These are phyloP conservation scores for Scutellaria barbata DNA, from an alignment of 257 asterid species.

Conservation along the genomic window DNA sequence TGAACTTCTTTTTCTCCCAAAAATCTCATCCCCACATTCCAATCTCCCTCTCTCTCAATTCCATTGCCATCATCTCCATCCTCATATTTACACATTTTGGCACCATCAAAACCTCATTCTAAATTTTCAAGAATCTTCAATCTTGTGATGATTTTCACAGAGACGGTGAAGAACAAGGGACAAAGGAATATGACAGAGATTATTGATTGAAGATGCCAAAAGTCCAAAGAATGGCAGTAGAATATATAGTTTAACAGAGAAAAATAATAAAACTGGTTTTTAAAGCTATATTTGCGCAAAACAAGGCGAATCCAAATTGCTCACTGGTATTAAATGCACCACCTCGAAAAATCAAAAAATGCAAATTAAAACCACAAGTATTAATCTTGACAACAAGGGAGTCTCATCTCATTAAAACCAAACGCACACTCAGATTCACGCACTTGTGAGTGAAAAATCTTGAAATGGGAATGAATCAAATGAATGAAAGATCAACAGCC, in stretches of 20 bases:
- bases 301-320: constrained; percentile 53
- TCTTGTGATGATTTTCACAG: constrained; percentile 1
- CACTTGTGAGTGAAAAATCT: background rate
- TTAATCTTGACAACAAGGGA: background rate
- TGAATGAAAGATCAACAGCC: background rate
- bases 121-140: constrained; percentile 31
- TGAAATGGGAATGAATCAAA: constrained; percentile 26
- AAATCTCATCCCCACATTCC: constrained; percentile 37
- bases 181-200: background rate
- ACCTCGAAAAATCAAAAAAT: constrained; percentile 41
- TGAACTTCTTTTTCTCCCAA: constrained; percentile 36
- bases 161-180: constrained; percentile 10
- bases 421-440: constrained; percentile 20
- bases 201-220: background rate
- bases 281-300: constrained; percentile 39
- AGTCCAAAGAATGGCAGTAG: background rate
- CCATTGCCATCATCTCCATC: constrained; percentile 13
- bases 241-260: background rate
- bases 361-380: constrained; percentile 25
- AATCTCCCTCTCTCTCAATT: constrained; percentile 13
- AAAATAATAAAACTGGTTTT: constrained; percentile 10
- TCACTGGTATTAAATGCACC: constrained; percentile 41
- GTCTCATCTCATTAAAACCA: constrained; percentile 17
- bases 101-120: constrained; percentile 28
- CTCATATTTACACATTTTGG: constrained; percentile 41